These are phyloP conservation scores for Amylocarpus encephaloides DNA, from an alignment of 2,329 filamentous ascomycete species.

Conservation along the genomic window DNA sequence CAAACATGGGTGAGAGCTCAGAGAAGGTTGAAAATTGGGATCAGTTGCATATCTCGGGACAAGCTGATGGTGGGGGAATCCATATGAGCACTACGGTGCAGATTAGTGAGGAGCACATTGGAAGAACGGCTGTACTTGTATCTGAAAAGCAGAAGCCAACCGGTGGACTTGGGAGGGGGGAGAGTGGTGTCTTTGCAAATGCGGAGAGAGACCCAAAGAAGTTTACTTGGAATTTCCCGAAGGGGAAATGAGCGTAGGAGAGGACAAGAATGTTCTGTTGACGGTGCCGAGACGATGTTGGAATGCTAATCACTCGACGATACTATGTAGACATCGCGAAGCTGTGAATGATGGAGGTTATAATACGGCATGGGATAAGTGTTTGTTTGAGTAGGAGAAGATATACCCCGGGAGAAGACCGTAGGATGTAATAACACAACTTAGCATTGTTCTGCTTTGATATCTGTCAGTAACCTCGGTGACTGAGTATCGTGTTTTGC, in stretches of 20 bases:
- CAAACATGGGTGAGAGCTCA: neutral
- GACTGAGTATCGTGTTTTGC: too few relatives aligned
- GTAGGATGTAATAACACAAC: too few relatives aligned
- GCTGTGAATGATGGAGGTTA: too few relatives aligned
- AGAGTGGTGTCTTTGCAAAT: neutral
- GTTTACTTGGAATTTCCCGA: neutral
- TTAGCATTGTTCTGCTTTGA: too few relatives aligned
- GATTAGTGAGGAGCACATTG: slow-evolving; percentile 3
- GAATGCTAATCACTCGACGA: too few relatives aligned
- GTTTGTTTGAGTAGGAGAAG: too few relatives aligned
- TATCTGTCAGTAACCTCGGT: too few relatives aligned
- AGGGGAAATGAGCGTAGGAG: neutral
- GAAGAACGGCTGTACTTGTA: neutral
- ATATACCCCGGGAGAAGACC: too few relatives aligned
- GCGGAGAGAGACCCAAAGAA: neutral
- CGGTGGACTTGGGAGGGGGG: neutral
- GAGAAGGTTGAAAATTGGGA: neutral
- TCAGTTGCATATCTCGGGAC: neutral
- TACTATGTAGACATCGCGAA: too few relatives aligned
- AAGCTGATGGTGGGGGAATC: neutral
- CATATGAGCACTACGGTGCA: slow-evolving; percentile 5
- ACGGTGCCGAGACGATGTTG: too few relatives aligned
- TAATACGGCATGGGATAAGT: too few relatives aligned
- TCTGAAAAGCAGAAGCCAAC: neutral
- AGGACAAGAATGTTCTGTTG: too few relatives aligned